Conservation (phyloP, 179 eudicot genomes). For the Spinacia oleracea region DNA sequence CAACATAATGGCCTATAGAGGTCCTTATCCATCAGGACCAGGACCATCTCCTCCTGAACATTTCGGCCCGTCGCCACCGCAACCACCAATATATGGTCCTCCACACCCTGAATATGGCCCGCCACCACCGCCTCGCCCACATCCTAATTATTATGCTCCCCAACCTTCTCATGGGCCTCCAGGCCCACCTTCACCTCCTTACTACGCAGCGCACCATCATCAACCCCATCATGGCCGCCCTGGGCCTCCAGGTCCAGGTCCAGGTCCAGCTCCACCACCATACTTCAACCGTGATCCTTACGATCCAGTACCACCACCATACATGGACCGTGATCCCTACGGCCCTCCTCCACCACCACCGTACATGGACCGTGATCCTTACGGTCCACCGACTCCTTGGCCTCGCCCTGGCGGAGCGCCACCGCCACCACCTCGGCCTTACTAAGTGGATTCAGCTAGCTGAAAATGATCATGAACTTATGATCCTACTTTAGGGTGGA, state of each 20-base stretch:
- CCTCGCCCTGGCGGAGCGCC: conserved; percentile 23
- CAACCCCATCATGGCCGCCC: background rate
- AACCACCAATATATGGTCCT: conserved; percentile 12
- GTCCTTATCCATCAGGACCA: conserved; percentile 32
- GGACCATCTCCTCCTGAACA: conserved; percentile 33
- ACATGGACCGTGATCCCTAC: conserved; percentile 23
- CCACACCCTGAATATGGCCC: conserved; percentile 20
- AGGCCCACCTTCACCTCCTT: conserved; percentile 39
- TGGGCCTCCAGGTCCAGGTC: conserved; percentile 21
- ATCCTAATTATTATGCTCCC: conserved; percentile 18
- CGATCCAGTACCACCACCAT: conserved; percentile 25
- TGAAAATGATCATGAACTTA: background rate
- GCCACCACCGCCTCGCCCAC: conserved; percentile 19
- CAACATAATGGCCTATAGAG: conserved; percentile 30
- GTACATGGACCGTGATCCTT: conserved; percentile 21
- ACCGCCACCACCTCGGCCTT: conserved; percentile 29
- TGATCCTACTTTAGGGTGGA: background rate
- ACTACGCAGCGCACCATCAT: conserved; percentile 7
- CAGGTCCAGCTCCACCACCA: conserved; percentile 27
- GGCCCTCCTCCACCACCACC: conserved; percentile 34
- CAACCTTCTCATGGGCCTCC: conserved; percentile 27
- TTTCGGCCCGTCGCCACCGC: conserved; percentile 28
- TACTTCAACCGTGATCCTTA: conserved; percentile 13
- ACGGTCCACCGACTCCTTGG: conserved; percentile 27
- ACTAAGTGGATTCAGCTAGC: conserved; percentile 7